phyloP scores from a whole-genome alignment of 805 yeast species.

The Metschnikowia orientalis region DNA sequence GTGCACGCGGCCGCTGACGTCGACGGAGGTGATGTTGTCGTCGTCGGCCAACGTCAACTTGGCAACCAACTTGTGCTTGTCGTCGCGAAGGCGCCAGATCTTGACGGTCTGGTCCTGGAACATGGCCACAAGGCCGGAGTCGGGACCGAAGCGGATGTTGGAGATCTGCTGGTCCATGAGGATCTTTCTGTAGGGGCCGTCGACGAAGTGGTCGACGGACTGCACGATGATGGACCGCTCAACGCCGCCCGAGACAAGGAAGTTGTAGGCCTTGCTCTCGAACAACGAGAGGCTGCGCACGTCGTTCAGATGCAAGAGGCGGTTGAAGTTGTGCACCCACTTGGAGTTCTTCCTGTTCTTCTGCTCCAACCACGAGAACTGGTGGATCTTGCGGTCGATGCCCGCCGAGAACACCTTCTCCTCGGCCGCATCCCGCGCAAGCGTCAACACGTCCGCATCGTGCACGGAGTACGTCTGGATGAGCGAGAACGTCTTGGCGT shows the following conservation, averaged over 20 bases:
- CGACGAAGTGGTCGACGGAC: slow-evolving; percentile 62
- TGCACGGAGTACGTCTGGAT: slow-evolving; percentile 79
- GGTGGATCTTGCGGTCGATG: slow-evolving; percentile 86
- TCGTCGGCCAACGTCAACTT: slow-evolving; percentile 68
- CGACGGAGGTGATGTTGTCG: slow-evolving; percentile 70
- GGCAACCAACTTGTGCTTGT: slow-evolving; percentile 54
- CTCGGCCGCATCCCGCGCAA: slow-evolving; percentile 57
- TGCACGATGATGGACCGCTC: slow-evolving; percentile 67
- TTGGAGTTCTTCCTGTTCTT: slow-evolving; percentile 31
- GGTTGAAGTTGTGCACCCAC: slow-evolving; percentile 75
- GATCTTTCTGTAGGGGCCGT: slow-evolving; percentile 67
- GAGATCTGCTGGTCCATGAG: slow-evolving; percentile 57
- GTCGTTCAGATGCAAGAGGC: slow-evolving; percentile 83
- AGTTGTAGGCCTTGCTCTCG: slow-evolving; percentile 63
- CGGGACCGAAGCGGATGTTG: slow-evolving; percentile 45
- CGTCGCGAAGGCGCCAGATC: slow-evolving; percentile 62
- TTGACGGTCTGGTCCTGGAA: slow-evolving; percentile 83
- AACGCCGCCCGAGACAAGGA: slow-evolving; percentile 79
- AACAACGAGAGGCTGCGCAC: slow-evolving; percentile 70
- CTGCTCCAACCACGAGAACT: slow-evolving; percentile 48
- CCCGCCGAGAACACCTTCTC: slow-evolving; percentile 80
- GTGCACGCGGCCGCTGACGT: slow-evolving; percentile 44
- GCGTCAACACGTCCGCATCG: slow-evolving; percentile 83
- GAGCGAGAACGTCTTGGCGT: slow-evolving; percentile 66
- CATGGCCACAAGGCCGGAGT: slow-evolving; percentile 53